Base-by-base conservation (phyloP, 345 rosid genomes). In the Pistacia atlantica region DNA sequence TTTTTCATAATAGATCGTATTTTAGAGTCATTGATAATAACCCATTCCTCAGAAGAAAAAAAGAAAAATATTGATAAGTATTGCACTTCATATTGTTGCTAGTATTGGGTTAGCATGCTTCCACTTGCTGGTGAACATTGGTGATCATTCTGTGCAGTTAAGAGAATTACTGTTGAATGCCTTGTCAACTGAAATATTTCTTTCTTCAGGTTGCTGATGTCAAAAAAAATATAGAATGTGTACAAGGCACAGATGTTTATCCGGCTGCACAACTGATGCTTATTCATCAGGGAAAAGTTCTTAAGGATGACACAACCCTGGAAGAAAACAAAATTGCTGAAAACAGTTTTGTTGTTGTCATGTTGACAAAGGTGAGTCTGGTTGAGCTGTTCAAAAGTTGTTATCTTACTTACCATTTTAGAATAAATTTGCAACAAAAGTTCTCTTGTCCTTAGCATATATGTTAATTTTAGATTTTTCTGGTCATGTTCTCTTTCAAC, bases 231-330 rank as follows among this genome's bases (percentile, higher is more conserved):
- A 86, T 88, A 12, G 89, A 88, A 74, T 57, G 79, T 56, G 73
- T 75, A n/a, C 91, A 88, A 73, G 91, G 91, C 64, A 76, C 81
- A 4, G 83, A 79, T 61, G 65, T 73, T 57, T 88, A 80, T 49
- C 88, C 89, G 17, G 84, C 89, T 25, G 68, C 73, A 58, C 85
- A 80, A 65, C 91, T 76, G 79, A 86, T 88, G 89, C 88, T 88
- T 28, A 86, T 88, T 75, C 70, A 88, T 75, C 91, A 88, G 77
- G 91, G 89, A 38, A 88, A 86, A 69, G 89, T 88, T 58, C 88
- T 88, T 38, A 80, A 78, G 65, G 91, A 88, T 61, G 57, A 67
- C 73, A 84, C 91, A 18, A 88, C 91, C 42, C 37, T 88, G 59
- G 88, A 77, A 4, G 91, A 86, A 73, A 88, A 86, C 73, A 88